These are phyloP conservation scores for Batkoa obscura DNA, from an alignment of 371 early-diverging fungal species.

Conservation along the genomic window DNA sequence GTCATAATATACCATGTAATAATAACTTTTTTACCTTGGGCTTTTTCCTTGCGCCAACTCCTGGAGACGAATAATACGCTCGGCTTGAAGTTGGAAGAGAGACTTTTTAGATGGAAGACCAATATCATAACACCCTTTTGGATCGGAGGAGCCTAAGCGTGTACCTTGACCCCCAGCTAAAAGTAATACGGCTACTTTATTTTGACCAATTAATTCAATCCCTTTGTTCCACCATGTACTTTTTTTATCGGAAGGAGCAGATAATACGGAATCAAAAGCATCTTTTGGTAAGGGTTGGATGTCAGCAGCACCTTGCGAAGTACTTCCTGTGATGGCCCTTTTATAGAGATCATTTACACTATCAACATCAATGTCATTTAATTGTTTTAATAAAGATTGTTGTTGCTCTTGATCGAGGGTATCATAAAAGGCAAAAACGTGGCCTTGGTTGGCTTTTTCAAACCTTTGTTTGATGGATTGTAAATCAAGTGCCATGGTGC, in stretches of 20 bases:
- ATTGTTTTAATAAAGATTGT: slow-evolving; percentile 34
- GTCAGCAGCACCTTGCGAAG: slow-evolving; percentile 19
- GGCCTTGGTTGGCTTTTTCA: slow-evolving; percentile 60
- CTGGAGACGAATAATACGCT: slow-evolving; percentile 72
- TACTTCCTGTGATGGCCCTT: slow-evolving; percentile 37
- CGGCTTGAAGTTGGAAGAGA: slow-evolving; percentile 83
- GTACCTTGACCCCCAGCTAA: slow-evolving; percentile 86
- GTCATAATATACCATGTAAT: slow-evolving; percentile 74
- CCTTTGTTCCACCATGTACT: slow-evolving; percentile 57
- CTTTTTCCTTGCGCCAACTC: slow-evolving; percentile 26
- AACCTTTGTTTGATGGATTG: not conserved
- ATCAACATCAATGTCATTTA: slow-evolving; percentile 50
- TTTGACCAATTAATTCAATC: slow-evolving; percentile 50
- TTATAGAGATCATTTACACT: slow-evolving; percentile 59
- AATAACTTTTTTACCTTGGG: slow-evolving; percentile 13
- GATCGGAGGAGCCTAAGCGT: slow-evolving; percentile 65
- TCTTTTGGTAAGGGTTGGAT: slow-evolving; percentile 60
- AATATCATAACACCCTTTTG: slow-evolving; percentile 89
- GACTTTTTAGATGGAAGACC: slow-evolving; percentile 65
- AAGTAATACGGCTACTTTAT: slow-evolving; percentile 85
- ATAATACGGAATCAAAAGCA: slow-evolving; percentile 53
- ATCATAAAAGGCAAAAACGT: slow-evolving; percentile 69
- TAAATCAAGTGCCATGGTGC: not conserved
- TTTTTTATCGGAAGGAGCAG: slow-evolving; percentile 27
- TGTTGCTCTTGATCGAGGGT: slow-evolving; percentile 35